Conservation (phyloP, 1,284 basidiomycete genomes). For the Puccinia horiana region DNA sequence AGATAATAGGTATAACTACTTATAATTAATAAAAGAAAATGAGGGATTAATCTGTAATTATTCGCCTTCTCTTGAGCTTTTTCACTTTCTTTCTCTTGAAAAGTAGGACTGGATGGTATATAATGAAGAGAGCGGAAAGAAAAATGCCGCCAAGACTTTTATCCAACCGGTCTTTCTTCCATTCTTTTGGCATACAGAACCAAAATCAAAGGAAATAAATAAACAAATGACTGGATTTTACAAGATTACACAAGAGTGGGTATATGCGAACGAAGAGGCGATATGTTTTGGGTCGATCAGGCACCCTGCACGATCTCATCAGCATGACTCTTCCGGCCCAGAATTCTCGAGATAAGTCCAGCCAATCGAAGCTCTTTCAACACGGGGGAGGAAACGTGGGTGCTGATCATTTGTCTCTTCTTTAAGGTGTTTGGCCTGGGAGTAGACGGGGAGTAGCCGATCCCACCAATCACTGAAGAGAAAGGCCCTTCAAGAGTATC, state of each 20-base stretch:
- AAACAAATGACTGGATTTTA: not conserved
- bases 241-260: not conserved
- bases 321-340: not conserved
- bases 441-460: slow-evolving; percentile 1
- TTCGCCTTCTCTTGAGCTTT: no score
- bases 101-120: no score
- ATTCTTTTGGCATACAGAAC: not conserved
- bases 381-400: not conserved
- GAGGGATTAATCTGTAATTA: no score
- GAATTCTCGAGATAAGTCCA: not conserved
- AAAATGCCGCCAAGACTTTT: not conserved
- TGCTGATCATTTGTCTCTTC: not conserved
- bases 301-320: not conserved
- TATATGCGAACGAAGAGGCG: not conserved
- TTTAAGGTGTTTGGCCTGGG: not conserved
- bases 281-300: not conserved
- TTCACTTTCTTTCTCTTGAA: no score
- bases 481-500: slow-evolving; percentile 8
- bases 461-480: slow-evolving; percentile 10
- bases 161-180: not conserved
- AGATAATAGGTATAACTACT: no score
- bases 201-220: no score
- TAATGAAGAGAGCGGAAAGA: not conserved
- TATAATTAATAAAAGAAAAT: no score
- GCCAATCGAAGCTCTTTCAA: not conserved